A percentile compares a stretch with the other conserved stretches of the same genome.
Evolutionary conservation across 257 asterid genomes (phyloP).

Genomic region (Nicotiana obtusifolia): DNA sequence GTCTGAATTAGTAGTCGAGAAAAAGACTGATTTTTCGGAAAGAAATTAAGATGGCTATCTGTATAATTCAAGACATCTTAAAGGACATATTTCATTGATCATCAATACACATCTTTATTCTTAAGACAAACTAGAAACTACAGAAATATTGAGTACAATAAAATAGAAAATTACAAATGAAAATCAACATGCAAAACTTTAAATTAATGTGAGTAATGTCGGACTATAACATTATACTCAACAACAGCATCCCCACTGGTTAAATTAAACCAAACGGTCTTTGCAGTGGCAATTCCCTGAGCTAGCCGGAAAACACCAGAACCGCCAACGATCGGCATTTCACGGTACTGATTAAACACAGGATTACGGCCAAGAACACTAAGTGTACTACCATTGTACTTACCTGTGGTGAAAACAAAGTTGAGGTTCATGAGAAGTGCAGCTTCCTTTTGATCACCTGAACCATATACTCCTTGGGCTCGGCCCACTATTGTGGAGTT

Average conservation of each 20-base stretch:
- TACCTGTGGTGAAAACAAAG: conserved; percentile 26
- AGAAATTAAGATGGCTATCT: too few species aligned
- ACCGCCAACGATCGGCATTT: conserved; percentile 46
- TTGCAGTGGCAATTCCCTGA: conserved; percentile 25
- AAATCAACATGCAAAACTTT: not conserved
- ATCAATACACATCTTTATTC: not conserved
- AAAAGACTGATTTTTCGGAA: too few species aligned
- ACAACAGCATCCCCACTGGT: conserved; percentile 1
- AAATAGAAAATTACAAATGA: too few species aligned
- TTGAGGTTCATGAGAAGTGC: conserved; percentile 26
- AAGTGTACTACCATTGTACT: conserved; percentile 43
- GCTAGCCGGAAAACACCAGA: conserved; percentile 46
- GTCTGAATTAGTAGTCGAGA: too few species aligned
- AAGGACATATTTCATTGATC: not conserved
- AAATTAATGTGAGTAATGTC: conserved; percentile 11
- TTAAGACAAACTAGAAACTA: not conserved
- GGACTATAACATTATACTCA: conserved; percentile 19
- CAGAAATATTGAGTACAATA: not conserved
- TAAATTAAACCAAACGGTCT: conserved; percentile 7
- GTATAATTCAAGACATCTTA: too few species aligned
- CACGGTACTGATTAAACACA: conserved; percentile 18
- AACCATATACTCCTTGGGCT: conserved; percentile 34
- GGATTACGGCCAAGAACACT: conserved; percentile 31
- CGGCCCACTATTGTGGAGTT: conserved; percentile 35
- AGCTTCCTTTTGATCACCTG: conserved; percentile 19